phyloP scores from a whole-genome alignment of 1,284 basidiomycete species.

The Apiotrichum gamsii region DNA sequence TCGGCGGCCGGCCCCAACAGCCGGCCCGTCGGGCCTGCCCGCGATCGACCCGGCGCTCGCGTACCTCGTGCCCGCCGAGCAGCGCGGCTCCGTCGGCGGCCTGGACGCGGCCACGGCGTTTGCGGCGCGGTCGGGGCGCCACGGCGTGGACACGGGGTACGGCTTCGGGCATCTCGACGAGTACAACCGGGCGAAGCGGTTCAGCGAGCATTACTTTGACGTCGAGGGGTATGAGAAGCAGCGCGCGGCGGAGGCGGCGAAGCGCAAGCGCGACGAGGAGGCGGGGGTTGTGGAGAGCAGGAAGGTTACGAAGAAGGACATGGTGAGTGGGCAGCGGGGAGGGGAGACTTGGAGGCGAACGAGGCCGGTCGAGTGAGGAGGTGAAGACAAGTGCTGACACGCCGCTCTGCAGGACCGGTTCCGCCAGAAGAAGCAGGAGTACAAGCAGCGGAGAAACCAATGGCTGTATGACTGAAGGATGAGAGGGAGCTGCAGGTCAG shows the following conservation, averaged over 20 bases:
- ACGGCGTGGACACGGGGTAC: conserved; percentile 52
- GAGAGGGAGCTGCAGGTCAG: too few species aligned
- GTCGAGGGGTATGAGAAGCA: conserved; percentile 72
- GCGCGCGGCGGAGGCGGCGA: conserved; percentile 51
- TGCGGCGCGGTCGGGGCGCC: conserved; percentile 76
- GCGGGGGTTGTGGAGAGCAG: conserved; percentile 53
- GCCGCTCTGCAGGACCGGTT: conserved; percentile 63
- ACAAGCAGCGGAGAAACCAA: conserved; percentile 79
- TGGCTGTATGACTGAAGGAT: conserved; percentile 68
- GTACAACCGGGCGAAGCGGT: conserved; percentile 72
- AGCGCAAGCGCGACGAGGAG: conserved; percentile 54
- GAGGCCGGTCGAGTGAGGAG: conserved; percentile 4
- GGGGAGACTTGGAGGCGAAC: too few species aligned
- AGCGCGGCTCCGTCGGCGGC: conserved; percentile 46
- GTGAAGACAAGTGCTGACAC: background rate
- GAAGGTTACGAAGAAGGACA: conserved; percentile 72
- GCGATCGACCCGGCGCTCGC: conserved; percentile 82
- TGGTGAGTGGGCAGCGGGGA: conserved; percentile 70
- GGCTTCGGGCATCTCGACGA: conserved; percentile 72
- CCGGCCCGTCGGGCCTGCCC: conserved; percentile 19
- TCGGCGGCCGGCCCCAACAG: conserved; percentile 16
- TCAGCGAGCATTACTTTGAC: conserved; percentile 85
- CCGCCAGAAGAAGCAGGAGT: conserved; percentile 72
- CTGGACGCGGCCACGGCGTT: conserved; percentile 55
- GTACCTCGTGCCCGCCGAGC: conserved; percentile 66